Evolutionary conservation across 2,329 filamentous ascomycete species (phyloP), one percentile per base, ranked within the genome.

Genomic region (Aspergillus sp.): DNA sequence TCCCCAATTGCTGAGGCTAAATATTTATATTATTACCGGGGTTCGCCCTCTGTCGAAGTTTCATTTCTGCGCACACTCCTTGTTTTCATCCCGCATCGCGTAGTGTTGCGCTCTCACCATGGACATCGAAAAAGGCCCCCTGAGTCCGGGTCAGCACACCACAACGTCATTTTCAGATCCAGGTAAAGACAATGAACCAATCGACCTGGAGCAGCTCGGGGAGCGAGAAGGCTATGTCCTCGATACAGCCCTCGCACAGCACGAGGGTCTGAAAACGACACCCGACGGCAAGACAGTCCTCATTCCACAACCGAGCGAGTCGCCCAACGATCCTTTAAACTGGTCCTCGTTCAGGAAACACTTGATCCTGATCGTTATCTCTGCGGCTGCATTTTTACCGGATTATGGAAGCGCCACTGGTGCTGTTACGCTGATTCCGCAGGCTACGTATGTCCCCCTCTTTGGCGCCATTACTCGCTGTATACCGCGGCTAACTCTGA

Each of bases 351-450:
- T 63, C 43, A 73, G 64, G 52, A 77, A 75, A 56, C 66, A 72
- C 48, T 7, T 70, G 19, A 70, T 75, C 24, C 65, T 80, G 7
- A 65, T 75, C 49, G 69, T 77, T 35, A 72, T 79, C 17, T 72
- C 72, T 1, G 68, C 67, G 21, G 68, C 69, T 3, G 70, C 76
- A 0, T 74, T 79, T 48, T 61, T 79, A 3, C 71, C 76, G 1
- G 77, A 79, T 60, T 79, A 75, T 70, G 74, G 73, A n/a, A 73
- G 70, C 57, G 75, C 72, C 1, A 75, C 73, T 0, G 77, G 75
- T 12, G 71, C 73, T 3, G 71, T 78, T 2, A 76, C 75, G 2
- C 55, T 79, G 15, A 63, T 75, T 3, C 72, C 74, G 2, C 77
- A 79, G 60, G 69, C 74, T 12, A 59, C 62, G 66, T 66, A 53